Percentiles rank a stretch among this genome's conserved stretches.
phyloP scores from a whole-genome alignment of 148 eudicot species.

The Fagopyrum homotropicum region DNA sequence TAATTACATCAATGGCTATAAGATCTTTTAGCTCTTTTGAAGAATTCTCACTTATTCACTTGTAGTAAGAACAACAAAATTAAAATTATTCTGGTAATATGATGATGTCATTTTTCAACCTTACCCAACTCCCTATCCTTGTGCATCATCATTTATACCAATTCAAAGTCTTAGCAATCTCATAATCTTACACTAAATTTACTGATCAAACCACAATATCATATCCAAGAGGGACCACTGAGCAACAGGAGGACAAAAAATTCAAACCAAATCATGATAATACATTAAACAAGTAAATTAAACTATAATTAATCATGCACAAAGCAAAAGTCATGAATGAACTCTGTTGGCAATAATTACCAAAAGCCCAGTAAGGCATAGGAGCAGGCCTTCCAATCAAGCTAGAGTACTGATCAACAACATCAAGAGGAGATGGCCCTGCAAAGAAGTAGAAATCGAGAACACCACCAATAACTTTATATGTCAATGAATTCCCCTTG shows the following conservation, averaged over 20 bases:
- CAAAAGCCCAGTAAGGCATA: conserved; percentile 97
- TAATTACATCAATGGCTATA: not conserved
- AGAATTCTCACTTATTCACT: not conserved
- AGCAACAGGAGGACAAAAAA: not conserved
- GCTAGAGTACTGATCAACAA: conserved; percentile 81
- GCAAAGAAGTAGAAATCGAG: conserved; percentile 86
- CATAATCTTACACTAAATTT: not conserved
- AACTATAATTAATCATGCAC: not conserved
- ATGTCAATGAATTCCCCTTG: conserved; percentile 73
- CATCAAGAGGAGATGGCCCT: conserved; percentile 73
- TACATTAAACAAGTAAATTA: not conserved
- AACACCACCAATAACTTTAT: conserved; percentile 92
- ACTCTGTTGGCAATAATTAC: conserved; percentile 24
- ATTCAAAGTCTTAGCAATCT: not conserved
- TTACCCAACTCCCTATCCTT: not conserved
- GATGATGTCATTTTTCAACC: not conserved
- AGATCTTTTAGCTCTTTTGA: not conserved
- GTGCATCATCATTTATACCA: not conserved
- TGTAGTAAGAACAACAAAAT: not conserved
- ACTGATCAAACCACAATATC: not conserved
- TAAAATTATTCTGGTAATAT: not conserved
- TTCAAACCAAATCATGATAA: not conserved
- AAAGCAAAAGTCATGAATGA: not conserved
- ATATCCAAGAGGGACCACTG: not conserved
- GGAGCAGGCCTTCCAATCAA: conserved; percentile 94